These are phyloP conservation scores for Entonaema liquescens DNA, from an alignment of 495 filamentous ascomycete species.

Conservation along the genomic window DNA sequence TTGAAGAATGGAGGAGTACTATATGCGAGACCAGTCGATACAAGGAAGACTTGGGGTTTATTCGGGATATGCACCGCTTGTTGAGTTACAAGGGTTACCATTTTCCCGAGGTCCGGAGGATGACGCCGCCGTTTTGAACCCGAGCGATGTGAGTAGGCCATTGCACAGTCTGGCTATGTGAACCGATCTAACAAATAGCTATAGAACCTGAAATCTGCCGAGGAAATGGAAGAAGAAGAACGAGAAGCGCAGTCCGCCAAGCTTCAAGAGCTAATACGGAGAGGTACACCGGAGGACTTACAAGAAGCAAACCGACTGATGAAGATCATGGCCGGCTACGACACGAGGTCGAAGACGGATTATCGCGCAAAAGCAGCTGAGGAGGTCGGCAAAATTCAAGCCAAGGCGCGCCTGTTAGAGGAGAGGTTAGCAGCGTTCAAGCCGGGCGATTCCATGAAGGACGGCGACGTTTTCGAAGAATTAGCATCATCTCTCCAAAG, in stretches of 20 bases:
- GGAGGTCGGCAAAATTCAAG: slow-evolving; percentile 90
- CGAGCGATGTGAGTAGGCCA: slow-evolving; percentile 81
- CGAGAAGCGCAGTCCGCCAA: slow-evolving; percentile 94
- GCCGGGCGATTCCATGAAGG: slow-evolving; percentile 80
- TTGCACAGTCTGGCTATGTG: not conserved
- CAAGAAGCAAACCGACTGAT: slow-evolving; percentile 96
- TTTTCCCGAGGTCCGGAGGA: slow-evolving; percentile 92
- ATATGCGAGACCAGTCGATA: slow-evolving; percentile 98
- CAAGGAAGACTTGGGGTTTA: slow-evolving; percentile 95
- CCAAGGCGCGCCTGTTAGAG: slow-evolving; percentile 90
- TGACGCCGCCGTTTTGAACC: slow-evolving; percentile 96
- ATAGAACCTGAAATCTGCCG: slow-evolving; percentile 92
- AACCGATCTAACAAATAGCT: slow-evolving; percentile 16
- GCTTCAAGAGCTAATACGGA: slow-evolving; percentile 92
- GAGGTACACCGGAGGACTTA: slow-evolving; percentile 89
- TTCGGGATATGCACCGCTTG: slow-evolving; percentile 96
- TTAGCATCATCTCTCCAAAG: slow-evolving; percentile 90
- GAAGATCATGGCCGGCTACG: slow-evolving; percentile 99
- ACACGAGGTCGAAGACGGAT: slow-evolving; percentile 93
- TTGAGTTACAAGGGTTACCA: slow-evolving; percentile 96
- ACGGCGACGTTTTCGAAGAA: slow-evolving; percentile 96
- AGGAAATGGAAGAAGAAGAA: slow-evolving; percentile 99
- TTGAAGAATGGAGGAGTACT: slow-evolving; percentile 98
- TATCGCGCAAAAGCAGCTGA: slow-evolving; percentile 97
- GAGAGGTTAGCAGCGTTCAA: slow-evolving; percentile 89